These are phyloP conservation scores for Pythium insidiosum DNA, from an alignment of 352 stramenopile genomes.

Conservation along the genomic window DNA sequence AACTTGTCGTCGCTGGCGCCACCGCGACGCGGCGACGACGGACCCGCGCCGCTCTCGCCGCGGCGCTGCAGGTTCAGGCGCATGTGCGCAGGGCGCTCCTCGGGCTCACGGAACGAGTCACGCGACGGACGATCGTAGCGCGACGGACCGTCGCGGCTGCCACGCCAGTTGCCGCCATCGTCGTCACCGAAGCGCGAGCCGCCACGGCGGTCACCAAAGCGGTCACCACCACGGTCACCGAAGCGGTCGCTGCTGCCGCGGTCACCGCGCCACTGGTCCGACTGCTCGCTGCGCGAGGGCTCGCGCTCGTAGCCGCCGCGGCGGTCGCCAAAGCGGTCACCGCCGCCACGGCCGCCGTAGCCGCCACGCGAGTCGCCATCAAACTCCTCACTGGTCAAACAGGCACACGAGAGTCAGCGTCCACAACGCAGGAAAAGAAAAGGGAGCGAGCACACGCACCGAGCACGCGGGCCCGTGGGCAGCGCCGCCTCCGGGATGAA, in stretches of 20 bases:
- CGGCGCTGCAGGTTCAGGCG: constrained; percentile 67
- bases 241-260: constrained; percentile 19
- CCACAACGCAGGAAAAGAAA: too few species aligned
- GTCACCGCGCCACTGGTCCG: constrained; percentile 28
- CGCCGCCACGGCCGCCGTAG: too few species aligned
- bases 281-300: constrained; percentile 19
- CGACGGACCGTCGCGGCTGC: constrained; percentile 25
- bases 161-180: constrained; percentile 16
- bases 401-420: too few species aligned
- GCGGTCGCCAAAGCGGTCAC: constrained; percentile 19
- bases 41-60: constrained; percentile 11
- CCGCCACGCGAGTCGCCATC: constrained; percentile 45
- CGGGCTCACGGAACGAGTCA: constrained; percentile 37
- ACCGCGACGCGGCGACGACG: constrained; percentile 23
- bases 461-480: constrained; percentile 40
- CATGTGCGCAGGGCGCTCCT: constrained; percentile 73
- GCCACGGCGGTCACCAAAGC: constrained; percentile 10
- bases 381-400: constrained; percentile 34
- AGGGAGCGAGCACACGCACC: too few species aligned
- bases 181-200: too few species aligned
- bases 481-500: constrained; percentile 57
- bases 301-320: constrained; percentile 18
- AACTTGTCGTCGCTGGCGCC: constrained; percentile 30
- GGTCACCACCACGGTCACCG: constrained; percentile 14
- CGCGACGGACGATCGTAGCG: constrained; percentile 61